Percentiles rank a stretch among this genome's conserved stretches.
These are phyloP conservation scores for Barnettozyma botsteinii DNA, from an alignment of 805 yeast genomes.

Conservation along the genomic window DNA sequence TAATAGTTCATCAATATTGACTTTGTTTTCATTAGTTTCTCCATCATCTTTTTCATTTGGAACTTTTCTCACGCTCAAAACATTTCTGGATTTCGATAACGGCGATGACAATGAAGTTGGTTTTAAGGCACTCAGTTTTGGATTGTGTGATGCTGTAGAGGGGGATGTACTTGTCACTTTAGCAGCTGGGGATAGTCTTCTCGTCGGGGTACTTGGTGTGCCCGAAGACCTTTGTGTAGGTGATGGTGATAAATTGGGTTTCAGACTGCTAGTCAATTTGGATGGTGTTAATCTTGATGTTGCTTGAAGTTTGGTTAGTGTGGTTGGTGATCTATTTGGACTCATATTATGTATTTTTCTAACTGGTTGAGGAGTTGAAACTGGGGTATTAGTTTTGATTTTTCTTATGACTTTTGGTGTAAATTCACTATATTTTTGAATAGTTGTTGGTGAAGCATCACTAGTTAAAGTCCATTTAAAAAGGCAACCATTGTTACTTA, in stretches of 20 bases:
- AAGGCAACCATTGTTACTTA: slow-evolving; percentile 50
- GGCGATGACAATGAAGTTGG: slow-evolving; percentile 4
- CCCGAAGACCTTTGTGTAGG: slow-evolving; percentile 3
- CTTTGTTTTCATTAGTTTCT: slow-evolving; percentile 14
- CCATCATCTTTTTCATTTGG: slow-evolving; percentile 6
- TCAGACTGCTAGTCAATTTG: slow-evolving; percentile 12
- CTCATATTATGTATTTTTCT: not conserved
- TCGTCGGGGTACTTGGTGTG: not conserved
- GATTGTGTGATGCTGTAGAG: slow-evolving; percentile 8
- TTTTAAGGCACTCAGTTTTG: slow-evolving; percentile 4
- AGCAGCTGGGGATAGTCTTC: not conserved
- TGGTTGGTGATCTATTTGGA: slow-evolving; percentile 1
- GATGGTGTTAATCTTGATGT: slow-evolving; percentile 23
- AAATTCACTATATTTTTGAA: slow-evolving; percentile 16
- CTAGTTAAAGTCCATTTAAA: slow-evolving; percentile 37
- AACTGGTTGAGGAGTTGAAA: slow-evolving; percentile 1
- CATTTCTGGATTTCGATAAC: slow-evolving; percentile 8
- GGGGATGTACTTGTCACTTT: slow-evolving; percentile 3
- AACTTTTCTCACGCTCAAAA: slow-evolving; percentile 7
- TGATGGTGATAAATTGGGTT: slow-evolving; percentile 21
- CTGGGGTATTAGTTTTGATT: slow-evolving; percentile 12
- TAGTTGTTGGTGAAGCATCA: slow-evolving; percentile 2
- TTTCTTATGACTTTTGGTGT: slow-evolving; percentile 26
- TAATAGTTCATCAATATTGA: slow-evolving; percentile 14
- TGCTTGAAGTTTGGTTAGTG: slow-evolving; percentile 13